Conservation (phyloP, 306 rosid species). For the Rosa multiflora region DNA sequence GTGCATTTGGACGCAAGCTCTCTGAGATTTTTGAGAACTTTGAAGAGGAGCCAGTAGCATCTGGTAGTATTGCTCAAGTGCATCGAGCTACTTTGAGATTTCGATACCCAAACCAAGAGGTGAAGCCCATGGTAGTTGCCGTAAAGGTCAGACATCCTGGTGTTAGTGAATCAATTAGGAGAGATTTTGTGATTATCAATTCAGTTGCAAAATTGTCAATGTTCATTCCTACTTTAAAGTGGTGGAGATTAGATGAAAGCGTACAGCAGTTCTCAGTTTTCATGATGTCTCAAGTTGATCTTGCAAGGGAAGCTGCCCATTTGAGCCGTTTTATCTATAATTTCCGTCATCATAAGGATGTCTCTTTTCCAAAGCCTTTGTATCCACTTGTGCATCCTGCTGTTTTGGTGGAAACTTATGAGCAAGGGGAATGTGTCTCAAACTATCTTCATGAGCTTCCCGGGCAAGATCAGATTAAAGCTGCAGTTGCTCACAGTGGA, state of each 20-base stretch:
- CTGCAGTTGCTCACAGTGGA: conserved; percentile 97
- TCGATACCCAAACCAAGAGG: conserved; percentile 86
- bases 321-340: conserved; percentile 93
- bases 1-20: conserved; percentile 84
- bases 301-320: conserved; percentile 99
- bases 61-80: conserved; percentile 99
- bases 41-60: conserved; percentile 94
- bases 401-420: conserved; percentile 97
- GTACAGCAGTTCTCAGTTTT: conserved; percentile 97
- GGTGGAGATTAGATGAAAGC: conserved; percentile 98
- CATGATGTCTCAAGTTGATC: conserved; percentile 99
- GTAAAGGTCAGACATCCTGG: conserved; percentile 99
- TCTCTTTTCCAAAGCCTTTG: conserved; percentile 95
- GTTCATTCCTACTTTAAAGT: conserved; percentile 74
- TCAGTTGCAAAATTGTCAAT: conserved; percentile 66
- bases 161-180: conserved; percentile 92
- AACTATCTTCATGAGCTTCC: conserved; percentile 76
- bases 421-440: conserved; percentile 87
- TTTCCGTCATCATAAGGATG: conserved; percentile 88
- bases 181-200: conserved; percentile 89
- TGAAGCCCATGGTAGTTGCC: conserved; percentile 75
- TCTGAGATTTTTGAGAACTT: conserved; percentile 90
- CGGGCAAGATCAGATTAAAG: conserved; percentile 78
- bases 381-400: conserved; percentile 99
- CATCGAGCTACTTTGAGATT: conserved; percentile 84